A percentile compares a stretch with the other conserved stretches of the same genome.
These are phyloP conservation scores for Fomitopsis pinicola DNA, from an alignment of 1,284 basidiomycete genomes.

Conservation along the genomic window DNA sequence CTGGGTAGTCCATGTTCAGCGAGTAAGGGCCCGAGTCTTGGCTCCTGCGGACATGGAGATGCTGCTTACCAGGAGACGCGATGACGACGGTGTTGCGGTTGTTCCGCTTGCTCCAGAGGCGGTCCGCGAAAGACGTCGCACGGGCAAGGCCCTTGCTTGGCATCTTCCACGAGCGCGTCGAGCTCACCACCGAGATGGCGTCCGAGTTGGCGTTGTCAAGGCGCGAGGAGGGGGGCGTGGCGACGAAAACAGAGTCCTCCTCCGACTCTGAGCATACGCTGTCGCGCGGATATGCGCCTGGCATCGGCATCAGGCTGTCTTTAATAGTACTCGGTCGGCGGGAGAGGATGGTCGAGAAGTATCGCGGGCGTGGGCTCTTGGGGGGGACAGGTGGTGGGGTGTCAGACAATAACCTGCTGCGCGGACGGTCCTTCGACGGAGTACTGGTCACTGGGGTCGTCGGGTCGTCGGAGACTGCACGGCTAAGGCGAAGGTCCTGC, in stretches of 20 bases:
- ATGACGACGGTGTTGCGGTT: constrained; percentile 13
- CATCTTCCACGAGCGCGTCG: constrained; percentile 25
- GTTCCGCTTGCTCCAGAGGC: constrained; percentile 23
- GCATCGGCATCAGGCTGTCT: constrained; percentile 13
- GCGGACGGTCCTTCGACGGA: background rate
- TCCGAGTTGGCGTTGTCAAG: constrained; percentile 19
- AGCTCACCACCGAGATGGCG: constrained; percentile 19
- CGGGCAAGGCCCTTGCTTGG: constrained; percentile 26
- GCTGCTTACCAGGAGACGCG: constrained; percentile 11
- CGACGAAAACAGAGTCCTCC: constrained; percentile 28
- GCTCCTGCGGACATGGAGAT: background rate
- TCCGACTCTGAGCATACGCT: constrained; percentile 31
- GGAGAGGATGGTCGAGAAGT: constrained; percentile 23
- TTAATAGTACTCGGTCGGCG: constrained; percentile 21
- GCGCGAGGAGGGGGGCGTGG: constrained; percentile 29
- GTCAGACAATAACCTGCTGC: constrained; percentile 7
- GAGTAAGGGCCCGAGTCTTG: background rate
- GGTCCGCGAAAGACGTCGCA: constrained; percentile 29
- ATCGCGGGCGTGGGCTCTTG: constrained; percentile 23
- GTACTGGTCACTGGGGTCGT: background rate
- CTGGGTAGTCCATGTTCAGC: constrained; percentile 8
- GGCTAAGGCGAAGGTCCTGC: background rate
- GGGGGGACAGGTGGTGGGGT: constrained; percentile 19
- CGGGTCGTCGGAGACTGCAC: background rate
- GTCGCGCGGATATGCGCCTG: constrained; percentile 23